These are phyloP conservation scores for Pleurotus sapidus DNA, from an alignment of 768 basidiomycete species.

Conservation along the genomic window DNA sequence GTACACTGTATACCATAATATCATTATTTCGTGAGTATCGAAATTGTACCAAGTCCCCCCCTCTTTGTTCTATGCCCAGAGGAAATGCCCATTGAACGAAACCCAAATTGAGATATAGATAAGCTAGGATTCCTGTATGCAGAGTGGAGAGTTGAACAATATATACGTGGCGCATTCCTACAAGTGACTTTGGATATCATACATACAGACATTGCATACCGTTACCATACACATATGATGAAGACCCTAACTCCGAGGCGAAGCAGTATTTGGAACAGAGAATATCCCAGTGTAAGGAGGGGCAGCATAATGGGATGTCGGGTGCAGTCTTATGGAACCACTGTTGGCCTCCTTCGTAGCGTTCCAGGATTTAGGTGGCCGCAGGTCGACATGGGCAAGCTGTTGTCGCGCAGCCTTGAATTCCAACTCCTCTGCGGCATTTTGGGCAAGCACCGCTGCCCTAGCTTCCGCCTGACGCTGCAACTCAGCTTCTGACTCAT, in stretches of 20 bases:
- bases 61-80: too few relatives aligned
- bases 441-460: constrained; percentile 77
- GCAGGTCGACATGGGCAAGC: constrained; percentile 69
- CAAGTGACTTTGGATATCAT: too few relatives aligned
- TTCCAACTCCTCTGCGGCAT: constrained; percentile 75
- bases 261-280: background rate
- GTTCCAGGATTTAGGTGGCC: constrained; percentile 77
- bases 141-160: too few relatives aligned
- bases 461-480: constrained; percentile 83
- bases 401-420: constrained; percentile 80
- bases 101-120: too few relatives aligned
- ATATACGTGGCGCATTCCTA: too few relatives aligned
- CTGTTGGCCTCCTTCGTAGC: constrained; percentile 41
- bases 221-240: background rate
- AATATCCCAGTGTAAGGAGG: constrained; percentile 1
- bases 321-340: constrained; percentile 17
- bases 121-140: too few relatives aligned
- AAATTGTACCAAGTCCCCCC: too few relatives aligned
- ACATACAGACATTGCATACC: background rate
- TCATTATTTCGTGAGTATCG: background rate
- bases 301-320: constrained; percentile 6
- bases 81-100: too few relatives aligned
- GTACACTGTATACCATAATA: constrained; percentile 2
- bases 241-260: background rate
- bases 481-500: constrained; percentile 87